Conservation (phyloP, 192 early-diverging fungal genomes). For the Gonapodya prolifera region DNA sequence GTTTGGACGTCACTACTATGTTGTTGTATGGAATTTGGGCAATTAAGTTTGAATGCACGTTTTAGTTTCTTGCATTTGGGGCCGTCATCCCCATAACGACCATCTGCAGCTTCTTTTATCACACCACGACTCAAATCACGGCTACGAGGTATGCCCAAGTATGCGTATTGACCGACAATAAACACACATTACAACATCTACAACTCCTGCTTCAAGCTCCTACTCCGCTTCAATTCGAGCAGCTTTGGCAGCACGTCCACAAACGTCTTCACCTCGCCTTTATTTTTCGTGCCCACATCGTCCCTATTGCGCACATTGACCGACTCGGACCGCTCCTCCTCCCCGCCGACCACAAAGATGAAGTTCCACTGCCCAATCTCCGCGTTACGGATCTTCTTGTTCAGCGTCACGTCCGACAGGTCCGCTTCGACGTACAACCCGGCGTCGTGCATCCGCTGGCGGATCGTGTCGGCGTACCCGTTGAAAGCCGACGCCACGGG, state of each 20-base stretch:
- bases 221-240: slow-evolving; percentile 47
- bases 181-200: neutral
- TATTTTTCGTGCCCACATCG: slow-evolving; percentile 31
- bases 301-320: slow-evolving; percentile 90
- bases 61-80: too few relatives aligned
- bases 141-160: too few relatives aligned
- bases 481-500: slow-evolving; percentile 69
- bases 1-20: too few relatives aligned
- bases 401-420: slow-evolving; percentile 69
- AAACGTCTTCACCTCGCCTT: slow-evolving; percentile 60
- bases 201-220: slow-evolving; percentile 3
- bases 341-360: slow-evolving; percentile 85
- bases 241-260: slow-evolving; percentile 58
- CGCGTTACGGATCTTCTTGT: slow-evolving; percentile 96
- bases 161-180: neutral
- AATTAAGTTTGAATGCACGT: too few relatives aligned
- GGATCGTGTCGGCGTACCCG: slow-evolving; percentile 71
- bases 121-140: too few relatives aligned
- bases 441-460: slow-evolving; percentile 47
- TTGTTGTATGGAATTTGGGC: too few relatives aligned
- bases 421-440: slow-evolving; percentile 82
- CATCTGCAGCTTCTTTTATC: too few relatives aligned
- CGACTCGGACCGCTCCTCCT: slow-evolving; percentile 59
- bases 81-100: too few relatives aligned
- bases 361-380: slow-evolving; percentile 93